Base-by-base conservation (phyloP, 257 asterid species). In the Nicotiana otophora region DNA sequence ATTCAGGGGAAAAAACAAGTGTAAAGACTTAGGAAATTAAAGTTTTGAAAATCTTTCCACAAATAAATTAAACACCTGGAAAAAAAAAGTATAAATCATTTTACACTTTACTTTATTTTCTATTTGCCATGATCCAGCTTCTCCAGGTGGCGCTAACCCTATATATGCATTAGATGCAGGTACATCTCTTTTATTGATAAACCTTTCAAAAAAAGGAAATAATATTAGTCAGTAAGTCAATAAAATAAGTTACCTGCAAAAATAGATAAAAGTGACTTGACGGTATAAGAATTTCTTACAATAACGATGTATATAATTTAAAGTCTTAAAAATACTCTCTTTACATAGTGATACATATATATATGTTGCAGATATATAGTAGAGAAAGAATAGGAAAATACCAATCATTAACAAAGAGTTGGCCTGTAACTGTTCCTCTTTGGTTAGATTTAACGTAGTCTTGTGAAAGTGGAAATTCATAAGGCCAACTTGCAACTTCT, bases 401-500 rank as follows among this genome's bases (percentile, higher is more conserved):
- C 94, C 89, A 28, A 78, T 92, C 98, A 81, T 51, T 88, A 81
- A 93, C 91, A 57, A 87, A 84, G 64, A 92, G 83, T 76, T 86
- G 87, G 31, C 98, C 96, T 4, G 57, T 82, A 42, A 92, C 83
- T 7, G 77, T 51, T 75, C 94, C 98, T 70, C 97, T 90, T 77
- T 85, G 86, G 39, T 84, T 60, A 3, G 93, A 64, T 78, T 88
- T 87, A 23, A 89, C 5, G 36, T 87, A 91, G 63, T 92, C 92
- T 1, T 8, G 46, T 8, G 97, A 92, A 48, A 65, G 80, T 42
- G 92, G 92, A 64, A 93, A 94, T 67, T 28, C 51, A 65, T 91
- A 91, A 10, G 97, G 98, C 94, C 98, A 92, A 34, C 88, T 86
- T 28, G 54, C 83, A 23, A 64, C 86, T 89, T 93, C 97, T 65